Conservation (phyloP, 805 yeast species). For the Kluyveromyces wickerhamii region DNA sequence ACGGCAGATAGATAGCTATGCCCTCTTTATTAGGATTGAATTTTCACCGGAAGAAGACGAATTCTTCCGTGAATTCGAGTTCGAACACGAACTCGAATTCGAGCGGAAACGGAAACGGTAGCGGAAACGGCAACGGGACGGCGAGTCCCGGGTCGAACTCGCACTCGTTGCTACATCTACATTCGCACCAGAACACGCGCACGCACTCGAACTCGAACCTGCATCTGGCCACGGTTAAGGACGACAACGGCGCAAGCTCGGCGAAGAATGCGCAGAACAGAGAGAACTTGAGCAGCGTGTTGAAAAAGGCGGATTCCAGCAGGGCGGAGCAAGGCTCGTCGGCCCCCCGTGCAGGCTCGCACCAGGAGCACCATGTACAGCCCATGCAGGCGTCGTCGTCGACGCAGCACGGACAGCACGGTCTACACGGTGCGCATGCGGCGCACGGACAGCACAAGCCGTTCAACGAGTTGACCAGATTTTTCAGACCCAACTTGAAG, state of each 20-base stretch:
- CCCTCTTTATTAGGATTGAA: slow-evolving; percentile 4
- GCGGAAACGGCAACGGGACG: neutral
- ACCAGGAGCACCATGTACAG: no score
- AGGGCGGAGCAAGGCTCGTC: neutral
- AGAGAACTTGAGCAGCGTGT: neutral
- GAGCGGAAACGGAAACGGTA: neutral
- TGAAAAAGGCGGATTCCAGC: neutral
- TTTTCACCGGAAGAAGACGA: slow-evolving; percentile 3
- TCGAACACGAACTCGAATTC: neutral
- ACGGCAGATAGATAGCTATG: no score
- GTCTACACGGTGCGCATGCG: neutral
- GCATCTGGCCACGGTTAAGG: no score
- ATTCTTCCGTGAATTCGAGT: neutral
- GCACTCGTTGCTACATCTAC: neutral
- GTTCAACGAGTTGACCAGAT: slow-evolving; percentile 66
- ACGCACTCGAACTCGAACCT: no score
- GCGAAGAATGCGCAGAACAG: neutral
- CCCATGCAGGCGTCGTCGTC: neutral
- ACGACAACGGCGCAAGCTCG: slow-evolving; percentile 1
- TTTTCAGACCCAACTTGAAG: slow-evolving; percentile 47
- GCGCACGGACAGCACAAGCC: slow-evolving; percentile 25
- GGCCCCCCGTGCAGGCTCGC: neutral
- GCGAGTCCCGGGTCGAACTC: neutral
- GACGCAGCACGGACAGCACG: neutral
- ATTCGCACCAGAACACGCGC: no score